A percentile compares a stretch with the other conserved stretches of the same genome.
phyloP scores from a whole-genome alignment of 129 eudicot species.

The Chrysanthemum lavandulifolium region DNA sequence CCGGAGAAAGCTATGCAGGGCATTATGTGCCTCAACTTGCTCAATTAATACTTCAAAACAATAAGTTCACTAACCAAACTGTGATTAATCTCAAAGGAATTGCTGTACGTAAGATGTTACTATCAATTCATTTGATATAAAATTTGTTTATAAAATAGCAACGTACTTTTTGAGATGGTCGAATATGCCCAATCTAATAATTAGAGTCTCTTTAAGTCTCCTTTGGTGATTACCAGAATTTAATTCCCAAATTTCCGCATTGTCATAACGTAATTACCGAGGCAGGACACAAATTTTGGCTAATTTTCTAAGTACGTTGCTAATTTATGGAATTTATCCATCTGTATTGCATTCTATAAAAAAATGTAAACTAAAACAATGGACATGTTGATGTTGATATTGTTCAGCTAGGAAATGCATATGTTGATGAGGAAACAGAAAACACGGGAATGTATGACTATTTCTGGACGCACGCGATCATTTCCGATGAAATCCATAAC shows the following conservation, averaged over 20 bases:
- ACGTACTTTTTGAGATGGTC: too few relatives aligned
- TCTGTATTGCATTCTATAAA: neutral
- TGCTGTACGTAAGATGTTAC: slow-evolving; percentile 44
- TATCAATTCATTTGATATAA: neutral
- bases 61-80: slow-evolving; percentile 61
- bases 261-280: too few relatives aligned
- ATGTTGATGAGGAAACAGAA: slow-evolving; percentile 35
- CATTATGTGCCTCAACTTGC: slow-evolving; percentile 71
- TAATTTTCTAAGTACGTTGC: neutral
- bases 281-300: too few relatives aligned
- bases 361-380: neutral
- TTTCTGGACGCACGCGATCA: slow-evolving; percentile 50
- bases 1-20: slow-evolving; percentile 70
- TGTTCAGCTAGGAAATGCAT: slow-evolving; percentile 60
- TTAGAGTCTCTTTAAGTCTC: neutral
- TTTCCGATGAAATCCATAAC: slow-evolving; percentile 49
- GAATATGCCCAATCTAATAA: too few relatives aligned
- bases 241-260: too few relatives aligned
- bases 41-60: slow-evolving; percentile 48
- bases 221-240: neutral
- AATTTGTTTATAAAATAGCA: too few relatives aligned
- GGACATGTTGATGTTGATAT: slow-evolving; percentile 12
- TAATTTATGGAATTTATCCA: neutral
- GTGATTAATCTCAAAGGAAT: slow-evolving; percentile 65
- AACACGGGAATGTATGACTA: slow-evolving; percentile 37